phyloP scores from a whole-genome alignment of 257 asterid genomes.

The Cordia subcordata region DNA sequence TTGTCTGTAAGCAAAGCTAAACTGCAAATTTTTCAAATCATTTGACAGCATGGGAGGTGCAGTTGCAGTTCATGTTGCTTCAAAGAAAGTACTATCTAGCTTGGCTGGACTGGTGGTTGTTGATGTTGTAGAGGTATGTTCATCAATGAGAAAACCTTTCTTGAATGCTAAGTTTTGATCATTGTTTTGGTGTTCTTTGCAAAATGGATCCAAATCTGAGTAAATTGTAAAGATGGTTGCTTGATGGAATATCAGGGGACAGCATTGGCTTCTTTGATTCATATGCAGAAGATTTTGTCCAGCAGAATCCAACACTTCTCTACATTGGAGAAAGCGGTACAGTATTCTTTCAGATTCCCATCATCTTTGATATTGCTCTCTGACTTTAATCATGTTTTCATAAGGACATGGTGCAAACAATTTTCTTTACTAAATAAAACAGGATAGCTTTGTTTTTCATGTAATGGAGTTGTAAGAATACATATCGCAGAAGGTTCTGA shows the following conservation, averaged over 20 bases:
- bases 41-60: constrained; percentile 89
- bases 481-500: not conserved
- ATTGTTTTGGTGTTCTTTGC: not conserved
- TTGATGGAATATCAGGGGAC: constrained; percentile 69
- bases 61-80: constrained; percentile 80
- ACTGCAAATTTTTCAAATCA: constrained; percentile 3
- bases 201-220: constrained; percentile 3
- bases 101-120: constrained; percentile 85
- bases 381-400: not conserved
- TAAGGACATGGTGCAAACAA: not conserved
- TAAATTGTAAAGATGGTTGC: constrained; percentile 3
- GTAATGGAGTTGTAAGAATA: not conserved
- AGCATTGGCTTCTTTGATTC: constrained; percentile 82
- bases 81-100: constrained; percentile 72
- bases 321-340: constrained; percentile 86
- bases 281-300: constrained; percentile 90
- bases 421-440: not conserved
- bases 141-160: constrained; percentile 1
- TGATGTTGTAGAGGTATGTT: constrained; percentile 95
- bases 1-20: too few species aligned
- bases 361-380: not conserved
- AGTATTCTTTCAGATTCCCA: constrained; percentile 7
- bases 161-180: not conserved
- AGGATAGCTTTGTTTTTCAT: not conserved
- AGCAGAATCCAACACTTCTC: constrained; percentile 86